Percentiles rank a stretch among this genome's conserved stretches.
These are phyloP conservation scores for Cubamyces lactineus DNA, from an alignment of 768 basidiomycete species.

Conservation along the genomic window DNA sequence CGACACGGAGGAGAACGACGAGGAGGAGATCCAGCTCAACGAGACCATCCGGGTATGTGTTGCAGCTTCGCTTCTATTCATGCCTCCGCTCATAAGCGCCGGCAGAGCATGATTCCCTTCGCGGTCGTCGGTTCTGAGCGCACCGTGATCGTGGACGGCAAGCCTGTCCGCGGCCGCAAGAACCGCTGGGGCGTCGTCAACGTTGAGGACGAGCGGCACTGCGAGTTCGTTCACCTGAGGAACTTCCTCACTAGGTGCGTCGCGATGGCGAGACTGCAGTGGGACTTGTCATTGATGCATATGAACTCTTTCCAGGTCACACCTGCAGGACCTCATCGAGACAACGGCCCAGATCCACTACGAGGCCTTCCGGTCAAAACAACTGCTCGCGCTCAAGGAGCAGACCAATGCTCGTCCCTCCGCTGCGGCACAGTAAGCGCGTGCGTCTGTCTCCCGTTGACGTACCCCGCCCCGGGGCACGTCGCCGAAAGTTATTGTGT, in stretches of 20 bases:
- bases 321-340: slow-evolving; percentile 98
- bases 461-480: not conserved
- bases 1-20: slow-evolving; percentile 94
- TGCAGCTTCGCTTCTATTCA: not conserved
- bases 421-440: slow-evolving; percentile 24
- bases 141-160: slow-evolving; percentile 94
- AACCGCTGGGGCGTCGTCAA: slow-evolving; percentile 99
- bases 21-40: slow-evolving; percentile 90
- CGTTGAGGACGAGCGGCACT: slow-evolving; percentile 94
- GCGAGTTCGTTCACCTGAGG: slow-evolving; percentile 96
- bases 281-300: not conserved
- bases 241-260: slow-evolving; percentile 92
- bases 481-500: not conserved
- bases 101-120: slow-evolving; percentile 91
- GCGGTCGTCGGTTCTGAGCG: slow-evolving; percentile 97
- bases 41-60: slow-evolving; percentile 82
- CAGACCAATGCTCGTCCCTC: slow-evolving; percentile 74
- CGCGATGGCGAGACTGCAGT: not conserved
- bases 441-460: not conserved
- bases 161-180: slow-evolving; percentile 92
- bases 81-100: not conserved
- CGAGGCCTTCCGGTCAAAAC: slow-evolving; percentile 99
- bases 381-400: slow-evolving; percentile 95
- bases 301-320: slow-evolving; percentile 59
- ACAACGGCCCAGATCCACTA: slow-evolving; percentile 99